A percentile compares a stretch with the other conserved stretches of the same genome.
Evolutionary conservation across 73 alveolate species (phyloP).

Genomic region (Paraurostyla sp.): DNA sequence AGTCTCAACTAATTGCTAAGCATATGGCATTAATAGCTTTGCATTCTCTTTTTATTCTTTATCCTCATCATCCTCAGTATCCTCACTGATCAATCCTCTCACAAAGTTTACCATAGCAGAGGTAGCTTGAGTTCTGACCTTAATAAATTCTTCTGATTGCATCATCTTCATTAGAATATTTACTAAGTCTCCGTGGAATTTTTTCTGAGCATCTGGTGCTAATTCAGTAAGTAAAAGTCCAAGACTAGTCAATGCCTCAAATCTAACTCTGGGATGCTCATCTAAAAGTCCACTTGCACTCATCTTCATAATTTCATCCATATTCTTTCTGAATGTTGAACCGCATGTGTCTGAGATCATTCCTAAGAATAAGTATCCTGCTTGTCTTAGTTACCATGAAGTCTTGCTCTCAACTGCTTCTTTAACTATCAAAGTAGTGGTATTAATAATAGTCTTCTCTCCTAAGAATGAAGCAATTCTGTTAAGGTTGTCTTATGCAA

Average conservation of each 20-base stretch:
- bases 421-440: conserved; percentile 68
- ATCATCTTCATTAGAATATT: conserved; percentile 71
- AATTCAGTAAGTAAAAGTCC: conserved; percentile 79
- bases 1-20: conserved; percentile 66
- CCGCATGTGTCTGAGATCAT: conserved; percentile 80
- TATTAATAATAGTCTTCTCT: conserved; percentile 72
- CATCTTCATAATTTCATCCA: conserved; percentile 79
- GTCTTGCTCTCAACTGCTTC: conserved; percentile 57
- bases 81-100: conserved; percentile 78
- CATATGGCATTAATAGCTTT: conserved; percentile 69
- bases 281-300: conserved; percentile 77
- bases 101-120: conserved; percentile 77
- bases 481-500: conserved; percentile 72
- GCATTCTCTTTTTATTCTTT: conserved; percentile 57
- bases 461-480: conserved; percentile 81
- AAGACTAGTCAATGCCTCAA: conserved; percentile 73
- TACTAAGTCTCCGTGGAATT: conserved; percentile 76
- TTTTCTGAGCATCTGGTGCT: conserved; percentile 83
- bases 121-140: conserved; percentile 75
- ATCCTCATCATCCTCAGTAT: conserved; percentile 56
- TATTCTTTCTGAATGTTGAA: conserved; percentile 67
- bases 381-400: conserved; percentile 74
- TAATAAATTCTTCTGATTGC: conserved; percentile 69
- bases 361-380: conserved; percentile 74
- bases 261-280: conserved; percentile 84